A percentile compares a stretch with the other conserved stretches of the same genome.
These are phyloP conservation scores for Aspergillus floridensis DNA, from an alignment of 2,329 filamentous ascomycete genomes.

Conservation along the genomic window DNA sequence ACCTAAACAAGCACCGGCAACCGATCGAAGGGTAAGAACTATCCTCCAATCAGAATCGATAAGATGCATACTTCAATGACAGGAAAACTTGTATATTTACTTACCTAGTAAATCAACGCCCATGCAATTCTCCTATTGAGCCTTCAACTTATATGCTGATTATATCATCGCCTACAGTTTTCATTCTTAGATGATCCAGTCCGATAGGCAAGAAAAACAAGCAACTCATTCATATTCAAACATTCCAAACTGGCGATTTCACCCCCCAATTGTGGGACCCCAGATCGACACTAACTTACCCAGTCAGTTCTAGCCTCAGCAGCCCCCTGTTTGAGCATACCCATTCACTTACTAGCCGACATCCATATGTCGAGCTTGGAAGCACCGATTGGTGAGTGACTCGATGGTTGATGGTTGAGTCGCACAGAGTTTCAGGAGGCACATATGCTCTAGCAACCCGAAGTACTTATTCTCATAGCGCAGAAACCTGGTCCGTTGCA, in stretches of 20 bases:
- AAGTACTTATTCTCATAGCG: too few relatives aligned
- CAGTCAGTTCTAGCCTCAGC: not conserved
- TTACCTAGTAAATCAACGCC: too few relatives aligned
- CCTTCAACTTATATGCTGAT: too few relatives aligned
- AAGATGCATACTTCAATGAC: too few relatives aligned
- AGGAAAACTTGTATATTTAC: too few relatives aligned
- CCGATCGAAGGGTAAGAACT: too few relatives aligned
- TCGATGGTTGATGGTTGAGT: not conserved
- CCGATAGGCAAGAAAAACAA: not conserved
- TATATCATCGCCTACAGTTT: not conserved
- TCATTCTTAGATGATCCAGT: not conserved
- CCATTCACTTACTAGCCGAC: not conserved
- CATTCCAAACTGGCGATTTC: too few relatives aligned
- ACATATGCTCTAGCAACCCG: not conserved
- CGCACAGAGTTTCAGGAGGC: not conserved
- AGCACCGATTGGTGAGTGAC: not conserved
- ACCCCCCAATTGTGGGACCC: not conserved
- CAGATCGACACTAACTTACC: not conserved
- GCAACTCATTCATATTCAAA: not conserved
- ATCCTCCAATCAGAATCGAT: too few relatives aligned
- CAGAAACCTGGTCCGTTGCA: too few relatives aligned
- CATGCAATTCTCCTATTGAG: too few relatives aligned
- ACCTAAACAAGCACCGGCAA: too few relatives aligned
- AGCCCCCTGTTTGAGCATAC: not conserved
- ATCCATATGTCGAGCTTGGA: not conserved